Evolutionary conservation across 352 stramenopile species (phyloP).

Genomic region (Peronospora farinosa): DNA sequence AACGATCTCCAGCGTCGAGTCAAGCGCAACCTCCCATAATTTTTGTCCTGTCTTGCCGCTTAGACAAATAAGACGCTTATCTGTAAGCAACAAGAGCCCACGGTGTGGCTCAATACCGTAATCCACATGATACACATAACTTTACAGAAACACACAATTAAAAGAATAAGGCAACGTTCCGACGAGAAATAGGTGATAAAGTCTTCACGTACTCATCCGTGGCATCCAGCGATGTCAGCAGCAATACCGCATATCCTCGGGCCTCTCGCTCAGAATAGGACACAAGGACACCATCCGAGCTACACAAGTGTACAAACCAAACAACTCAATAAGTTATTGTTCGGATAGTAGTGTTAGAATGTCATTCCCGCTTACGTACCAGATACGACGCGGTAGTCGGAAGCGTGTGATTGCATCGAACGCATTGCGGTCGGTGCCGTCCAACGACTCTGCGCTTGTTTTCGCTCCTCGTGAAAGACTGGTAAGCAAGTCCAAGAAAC

Average conservation of each 20-base stretch:
- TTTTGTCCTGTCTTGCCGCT: constrained; percentile 68
- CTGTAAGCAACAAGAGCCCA: constrained; percentile 68
- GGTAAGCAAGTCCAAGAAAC: constrained; percentile 77
- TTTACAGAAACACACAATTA: constrained; percentile 20
- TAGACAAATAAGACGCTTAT: constrained; percentile 78
- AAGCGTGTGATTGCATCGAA: constrained; percentile 54
- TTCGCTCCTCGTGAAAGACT: constrained; percentile 76
- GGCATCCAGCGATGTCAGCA: constrained; percentile 67
- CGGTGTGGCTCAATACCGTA: constrained; percentile 61
- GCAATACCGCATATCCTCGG: constrained; percentile 63
- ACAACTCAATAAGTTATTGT: constrained; percentile 2
- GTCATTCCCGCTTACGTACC: constrained; percentile 31
- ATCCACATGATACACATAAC: constrained; percentile 81
- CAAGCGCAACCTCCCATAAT: constrained; percentile 75
- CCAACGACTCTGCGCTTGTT: constrained; percentile 72
- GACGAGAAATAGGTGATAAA: not conserved
- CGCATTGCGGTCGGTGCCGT: constrained; percentile 41
- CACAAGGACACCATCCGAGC: constrained; percentile 73
- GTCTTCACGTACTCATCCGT: constrained; percentile 66
- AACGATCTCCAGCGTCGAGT: constrained; percentile 65
- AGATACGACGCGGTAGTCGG: constrained; percentile 64
- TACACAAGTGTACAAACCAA: constrained; percentile 15
- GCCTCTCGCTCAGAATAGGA: constrained; percentile 76
- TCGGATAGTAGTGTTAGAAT: not conserved
- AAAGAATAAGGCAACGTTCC: not conserved